Evolutionary conservation across 164 flowering plant genomes (phyloP), one percentile per base, ranked within the genome.

Genomic region (Paratinospora sagittata): DNA sequence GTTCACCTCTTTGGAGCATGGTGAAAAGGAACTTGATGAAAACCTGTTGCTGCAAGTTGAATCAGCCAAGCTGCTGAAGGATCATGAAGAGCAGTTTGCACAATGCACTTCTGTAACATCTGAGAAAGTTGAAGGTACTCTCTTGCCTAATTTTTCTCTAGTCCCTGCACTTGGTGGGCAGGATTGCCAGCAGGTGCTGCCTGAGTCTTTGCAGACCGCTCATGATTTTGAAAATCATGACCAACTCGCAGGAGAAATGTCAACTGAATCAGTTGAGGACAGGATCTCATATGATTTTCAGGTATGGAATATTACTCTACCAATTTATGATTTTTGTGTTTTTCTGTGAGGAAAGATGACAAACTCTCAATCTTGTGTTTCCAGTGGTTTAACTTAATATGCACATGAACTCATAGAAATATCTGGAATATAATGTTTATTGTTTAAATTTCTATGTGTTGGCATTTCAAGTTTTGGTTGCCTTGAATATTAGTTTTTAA

Each of bases 21-120:
- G 61, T 75, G 72, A 45, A 66, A 70, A 73, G 14, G 62, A 70
- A 16, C 67, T 64, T 24, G 47, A 67, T 60, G 73, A 55, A 62
- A 74, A 70, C 65, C 68, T 70, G 36, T 26, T 47, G 16, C 16
- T 24, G 14, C 62, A 33, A 47, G 68, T 34, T 37, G 41, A 77
- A 63, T 69, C 69, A 37, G 61, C 13, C 1, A 57, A 55, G 26
- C 16, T 49, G 10, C 66, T 33, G 21, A 13, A 60, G 10, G 67
- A 39, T 68, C 66, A 23, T 68, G 76, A 72, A 65, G 27, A 16
- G 66, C 73, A 17, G 45, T 19, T 65, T 24, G 45, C 37, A 63
- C 67, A 63, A 57, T 63, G 41, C 17, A 41, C 34, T 41, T 63
- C 64, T 64, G 58, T 68, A 14, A 55, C 21, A 7, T 68, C 73